Conservation (phyloP, 345 rosid species). For the Combretum micranthum region DNA sequence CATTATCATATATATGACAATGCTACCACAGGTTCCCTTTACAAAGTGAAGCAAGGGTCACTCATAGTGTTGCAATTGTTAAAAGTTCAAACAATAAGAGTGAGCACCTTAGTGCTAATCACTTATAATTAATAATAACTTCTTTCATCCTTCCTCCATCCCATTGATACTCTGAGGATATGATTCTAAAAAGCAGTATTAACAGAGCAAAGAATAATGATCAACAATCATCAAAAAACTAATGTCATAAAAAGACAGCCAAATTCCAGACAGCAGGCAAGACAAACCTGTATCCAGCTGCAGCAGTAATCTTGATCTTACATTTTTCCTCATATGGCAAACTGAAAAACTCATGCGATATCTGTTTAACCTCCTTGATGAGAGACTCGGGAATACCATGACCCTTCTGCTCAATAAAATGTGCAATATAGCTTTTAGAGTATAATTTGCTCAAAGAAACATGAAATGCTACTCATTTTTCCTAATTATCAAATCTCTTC, state of each 20-base stretch:
- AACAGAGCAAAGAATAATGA: background rate
- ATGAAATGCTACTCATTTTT: too few relatives aligned
- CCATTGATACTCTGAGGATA: too few relatives aligned
- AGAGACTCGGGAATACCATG: constrained; percentile 70
- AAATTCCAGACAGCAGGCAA: constrained; percentile 1
- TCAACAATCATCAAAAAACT: background rate
- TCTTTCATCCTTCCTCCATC: too few relatives aligned
- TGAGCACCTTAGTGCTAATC: too few relatives aligned
- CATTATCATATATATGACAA: too few relatives aligned
- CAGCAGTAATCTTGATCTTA: constrained; percentile 65
- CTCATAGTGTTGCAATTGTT: background rate
- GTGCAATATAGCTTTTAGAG: too few relatives aligned
- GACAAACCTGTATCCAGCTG: constrained; percentile 68
- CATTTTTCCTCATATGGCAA: constrained; percentile 60
- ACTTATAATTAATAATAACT: too few relatives aligned
- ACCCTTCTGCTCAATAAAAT: constrained; percentile 44
- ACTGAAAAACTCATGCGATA: constrained; percentile 42
- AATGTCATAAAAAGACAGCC: background rate
- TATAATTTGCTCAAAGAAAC: too few relatives aligned
- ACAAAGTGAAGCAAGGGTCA: background rate
- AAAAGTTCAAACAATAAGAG: background rate
- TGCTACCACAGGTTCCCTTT: too few relatives aligned
- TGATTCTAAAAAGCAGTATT: too few relatives aligned
- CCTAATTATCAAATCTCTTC: too few relatives aligned
- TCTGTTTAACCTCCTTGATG: constrained; percentile 38